Percentiles rank a stretch among this genome's conserved stretches.
These are phyloP conservation scores for Deinandra increscens DNA, from an alignment of 129 eudicot genomes.

Conservation along the genomic window DNA sequence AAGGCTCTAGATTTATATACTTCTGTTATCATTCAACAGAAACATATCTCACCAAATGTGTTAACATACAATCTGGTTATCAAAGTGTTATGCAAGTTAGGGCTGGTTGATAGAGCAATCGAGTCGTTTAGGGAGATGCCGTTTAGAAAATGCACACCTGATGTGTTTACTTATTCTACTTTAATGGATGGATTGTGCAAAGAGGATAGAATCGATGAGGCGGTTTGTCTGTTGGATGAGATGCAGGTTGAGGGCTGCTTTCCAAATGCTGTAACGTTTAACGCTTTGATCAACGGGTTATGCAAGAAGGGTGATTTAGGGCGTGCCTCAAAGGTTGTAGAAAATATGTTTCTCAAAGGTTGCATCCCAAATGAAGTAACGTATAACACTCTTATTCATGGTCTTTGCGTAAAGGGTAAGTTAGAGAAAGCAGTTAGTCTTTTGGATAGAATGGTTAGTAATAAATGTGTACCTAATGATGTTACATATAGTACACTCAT, in stretches of 20 bases:
- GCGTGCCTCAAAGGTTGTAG: conserved; percentile 78
- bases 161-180: conserved; percentile 77
- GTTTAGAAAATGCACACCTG: conserved; percentile 51
- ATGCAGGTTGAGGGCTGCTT: conserved; percentile 88
- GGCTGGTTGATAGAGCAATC: conserved; percentile 56
- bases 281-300: conserved; percentile 75
- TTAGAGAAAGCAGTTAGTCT: conserved; percentile 79
- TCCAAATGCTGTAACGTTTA: conserved; percentile 61
- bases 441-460: conserved; percentile 64
- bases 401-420: conserved; percentile 73
- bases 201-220: conserved; percentile 73
- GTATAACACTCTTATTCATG: conserved; percentile 84
- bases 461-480: conserved; percentile 68
- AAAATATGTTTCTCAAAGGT: conserved; percentile 91
- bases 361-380: conserved; percentile 83
- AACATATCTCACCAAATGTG: conserved; percentile 56
- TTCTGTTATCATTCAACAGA: conserved; percentile 29
- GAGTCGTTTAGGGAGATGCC: conserved; percentile 77
- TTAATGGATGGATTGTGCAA: conserved; percentile 97
- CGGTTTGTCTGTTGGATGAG: conserved; percentile 82
- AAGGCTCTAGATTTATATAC: conserved; percentile 60
- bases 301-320: conserved; percentile 79
- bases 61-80: conserved; percentile 73
- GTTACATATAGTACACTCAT: conserved; percentile 77
- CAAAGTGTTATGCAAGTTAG: conserved; percentile 64